Evolutionary conservation across 75 land plant genomes (phyloP).

Genomic region (Cryptomeria japonica): DNA sequence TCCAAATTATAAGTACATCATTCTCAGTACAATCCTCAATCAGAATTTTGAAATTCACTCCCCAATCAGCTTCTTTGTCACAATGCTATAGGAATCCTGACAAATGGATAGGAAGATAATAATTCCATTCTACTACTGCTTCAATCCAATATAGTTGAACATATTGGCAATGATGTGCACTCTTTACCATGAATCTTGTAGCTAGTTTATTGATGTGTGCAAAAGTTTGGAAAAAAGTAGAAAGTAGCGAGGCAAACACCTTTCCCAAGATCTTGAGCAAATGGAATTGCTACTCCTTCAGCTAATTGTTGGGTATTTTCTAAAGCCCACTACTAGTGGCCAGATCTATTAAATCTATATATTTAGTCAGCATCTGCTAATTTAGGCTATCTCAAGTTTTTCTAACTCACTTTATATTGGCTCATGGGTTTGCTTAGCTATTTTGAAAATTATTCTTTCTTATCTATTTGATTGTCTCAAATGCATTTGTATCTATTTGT

Average conservation of each 20-base stretch:
- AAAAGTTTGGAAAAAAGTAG: background rate
- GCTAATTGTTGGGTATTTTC: background rate
- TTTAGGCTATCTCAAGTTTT: too few species aligned
- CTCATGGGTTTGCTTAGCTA: background rate
- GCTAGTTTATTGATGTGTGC: background rate
- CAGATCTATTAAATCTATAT: background rate
- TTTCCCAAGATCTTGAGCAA: constrained; percentile 7
- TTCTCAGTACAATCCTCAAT: background rate
- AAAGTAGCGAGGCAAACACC: background rate
- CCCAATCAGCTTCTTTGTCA: background rate
- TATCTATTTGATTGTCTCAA: too few species aligned
- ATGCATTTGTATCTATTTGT: too few species aligned
- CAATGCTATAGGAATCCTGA: background rate
- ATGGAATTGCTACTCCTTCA: background rate
- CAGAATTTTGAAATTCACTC: background rate
- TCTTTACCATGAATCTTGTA: background rate
- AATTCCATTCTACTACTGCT: background rate
- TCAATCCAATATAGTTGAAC: too few species aligned
- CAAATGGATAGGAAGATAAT: background rate
- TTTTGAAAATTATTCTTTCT: too few species aligned
- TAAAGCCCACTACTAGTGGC: background rate
- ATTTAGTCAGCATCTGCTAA: too few species aligned
- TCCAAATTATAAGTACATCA: background rate
- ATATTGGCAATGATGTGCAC: background rate
- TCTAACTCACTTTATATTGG: background rate